Conservation (phyloP, 371 early-diverging fungal species). For the Pancytospora philotis region DNA sequence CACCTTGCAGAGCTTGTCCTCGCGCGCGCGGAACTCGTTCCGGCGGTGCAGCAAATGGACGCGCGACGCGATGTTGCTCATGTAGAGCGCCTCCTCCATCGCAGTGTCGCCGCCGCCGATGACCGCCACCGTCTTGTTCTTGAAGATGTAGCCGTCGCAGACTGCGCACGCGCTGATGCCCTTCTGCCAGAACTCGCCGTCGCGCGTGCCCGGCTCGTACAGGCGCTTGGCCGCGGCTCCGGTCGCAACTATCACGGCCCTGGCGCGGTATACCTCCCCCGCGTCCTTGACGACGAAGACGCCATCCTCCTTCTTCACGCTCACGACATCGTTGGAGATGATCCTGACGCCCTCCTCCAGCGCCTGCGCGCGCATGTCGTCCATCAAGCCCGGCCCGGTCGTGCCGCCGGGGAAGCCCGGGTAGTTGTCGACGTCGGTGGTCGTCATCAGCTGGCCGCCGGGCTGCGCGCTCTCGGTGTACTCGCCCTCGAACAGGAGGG, state of each 20-base stretch:
- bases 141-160: slow-evolving; percentile 92
- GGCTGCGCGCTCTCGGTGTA: slow-evolving; percentile 62
- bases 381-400: slow-evolving; percentile 52
- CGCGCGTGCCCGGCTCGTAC: slow-evolving; percentile 62
- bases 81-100: slow-evolving; percentile 86
- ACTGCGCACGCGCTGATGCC: slow-evolving; percentile 98
- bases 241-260: slow-evolving; percentile 82
- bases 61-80: slow-evolving; percentile 73
- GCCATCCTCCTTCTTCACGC: slow-evolving; percentile 36
- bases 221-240: slow-evolving; percentile 93
- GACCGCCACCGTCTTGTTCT: slow-evolving; percentile 72
- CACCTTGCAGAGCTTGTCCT: slow-evolving; percentile 80
- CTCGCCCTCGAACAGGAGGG: slow-evolving; percentile 79
- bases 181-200: slow-evolving; percentile 74
- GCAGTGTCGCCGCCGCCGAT: slow-evolving; percentile 98
- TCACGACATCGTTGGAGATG: slow-evolving; percentile 49
- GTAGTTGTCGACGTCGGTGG: slow-evolving; percentile 61
- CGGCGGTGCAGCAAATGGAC: slow-evolving; percentile 85
- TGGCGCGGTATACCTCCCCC: slow-evolving; percentile 63
- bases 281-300: slow-evolving; percentile 37
- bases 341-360: slow-evolving; percentile 77
- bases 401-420: slow-evolving; percentile 61
- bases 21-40: slow-evolving; percentile 81
- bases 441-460: slow-evolving; percentile 65
- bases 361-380: slow-evolving; percentile 71